A percentile compares a stretch with the other conserved stretches of the same genome.
These are phyloP conservation scores for Strigomonas culicis DNA, from an alignment of 208 protist genomes.

Conservation along the genomic window DNA sequence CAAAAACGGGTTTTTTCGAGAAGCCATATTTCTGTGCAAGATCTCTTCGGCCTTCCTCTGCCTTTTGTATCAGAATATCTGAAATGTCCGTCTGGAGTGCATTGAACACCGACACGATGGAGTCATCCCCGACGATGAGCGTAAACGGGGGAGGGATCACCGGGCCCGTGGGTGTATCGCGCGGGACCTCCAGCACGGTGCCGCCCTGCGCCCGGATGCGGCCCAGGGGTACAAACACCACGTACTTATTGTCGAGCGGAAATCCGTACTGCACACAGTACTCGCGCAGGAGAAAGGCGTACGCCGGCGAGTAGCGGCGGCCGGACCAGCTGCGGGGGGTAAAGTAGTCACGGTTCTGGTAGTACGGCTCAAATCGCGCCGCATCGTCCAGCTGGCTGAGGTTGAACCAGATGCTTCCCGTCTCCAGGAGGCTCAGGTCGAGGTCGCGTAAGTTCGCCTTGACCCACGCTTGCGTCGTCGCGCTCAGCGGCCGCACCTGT, in stretches of 20 bases:
- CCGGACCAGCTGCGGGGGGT: conserved; percentile 22
- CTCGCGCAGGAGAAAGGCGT: conserved; percentile 44
- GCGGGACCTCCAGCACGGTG: neutral
- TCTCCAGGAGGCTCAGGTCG: neutral
- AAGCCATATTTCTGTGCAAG: neutral
- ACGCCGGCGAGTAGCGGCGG: conserved; percentile 28
- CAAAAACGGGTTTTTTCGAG: neutral
- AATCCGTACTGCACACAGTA: conserved; percentile 50
- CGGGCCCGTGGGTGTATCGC: neutral
- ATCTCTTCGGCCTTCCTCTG: neutral
- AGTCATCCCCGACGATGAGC: conserved; percentile 25
- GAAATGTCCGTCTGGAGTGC: conserved; percentile 48
- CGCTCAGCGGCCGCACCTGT: neutral
- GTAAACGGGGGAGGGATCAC: conserved; percentile 38
- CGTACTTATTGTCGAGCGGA: neutral
- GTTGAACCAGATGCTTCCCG: conserved; percentile 33
- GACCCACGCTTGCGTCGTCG: neutral
- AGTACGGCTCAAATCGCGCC: conserved; percentile 16
- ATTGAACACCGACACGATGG: conserved; percentile 52
- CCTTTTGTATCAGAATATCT: conserved; percentile 15
- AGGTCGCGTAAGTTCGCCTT: neutral
- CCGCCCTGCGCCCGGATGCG: conserved; percentile 12
- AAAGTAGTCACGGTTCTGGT: neutral
- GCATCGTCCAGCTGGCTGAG: conserved; percentile 38
- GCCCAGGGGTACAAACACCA: conserved; percentile 35